Percentiles rank a stretch among this genome's conserved stretches.
These are phyloP conservation scores for Xylaria scruposa DNA, from an alignment of 495 filamentous ascomycete species.

Conservation along the genomic window DNA sequence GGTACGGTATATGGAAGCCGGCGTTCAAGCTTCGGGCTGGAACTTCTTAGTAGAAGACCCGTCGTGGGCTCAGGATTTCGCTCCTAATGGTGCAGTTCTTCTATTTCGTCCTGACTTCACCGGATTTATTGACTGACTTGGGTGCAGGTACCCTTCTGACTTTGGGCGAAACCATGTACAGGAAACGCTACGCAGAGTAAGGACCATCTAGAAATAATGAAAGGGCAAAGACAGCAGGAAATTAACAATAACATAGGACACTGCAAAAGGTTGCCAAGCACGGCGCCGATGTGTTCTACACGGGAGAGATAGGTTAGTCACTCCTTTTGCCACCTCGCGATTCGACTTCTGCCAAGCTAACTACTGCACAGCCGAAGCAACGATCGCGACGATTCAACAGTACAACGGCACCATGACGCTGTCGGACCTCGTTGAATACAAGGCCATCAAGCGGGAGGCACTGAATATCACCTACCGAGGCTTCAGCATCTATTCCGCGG, in stretches of 20 bases:
- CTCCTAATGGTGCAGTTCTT: slow-evolving; percentile 64
- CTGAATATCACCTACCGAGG: slow-evolving; percentile 73
- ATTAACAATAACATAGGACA: slow-evolving; percentile 48
- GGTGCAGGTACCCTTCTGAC: slow-evolving; percentile 56
- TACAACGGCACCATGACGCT: slow-evolving; percentile 84
- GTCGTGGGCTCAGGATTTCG: slow-evolving; percentile 85
- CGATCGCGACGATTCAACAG: slow-evolving; percentile 66
- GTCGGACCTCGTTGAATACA: slow-evolving; percentile 74
- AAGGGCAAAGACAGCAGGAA: no score
- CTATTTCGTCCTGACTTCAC: neutral
- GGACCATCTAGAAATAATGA: slow-evolving; percentile 5
- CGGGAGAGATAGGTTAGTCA: slow-evolving; percentile 57
- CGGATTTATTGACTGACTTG: slow-evolving; percentile 5
- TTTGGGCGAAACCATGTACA: slow-evolving; percentile 76
- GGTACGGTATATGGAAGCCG: slow-evolving; percentile 68
- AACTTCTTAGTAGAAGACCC: slow-evolving; percentile 77
- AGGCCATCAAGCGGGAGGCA: slow-evolving; percentile 64
- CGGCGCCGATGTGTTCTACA: slow-evolving; percentile 79
- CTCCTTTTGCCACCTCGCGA: neutral
- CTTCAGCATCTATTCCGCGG: slow-evolving; percentile 69
- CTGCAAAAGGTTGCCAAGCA: slow-evolving; percentile 73
- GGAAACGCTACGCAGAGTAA: slow-evolving; percentile 75
- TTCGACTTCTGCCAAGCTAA: slow-evolving; percentile 14
- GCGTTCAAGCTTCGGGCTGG: slow-evolving; percentile 33
- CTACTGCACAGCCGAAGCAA: slow-evolving; percentile 67